These are phyloP conservation scores for Kondoa malvinella DNA, from an alignment of 768 basidiomycete species.

Conservation along the genomic window DNA sequence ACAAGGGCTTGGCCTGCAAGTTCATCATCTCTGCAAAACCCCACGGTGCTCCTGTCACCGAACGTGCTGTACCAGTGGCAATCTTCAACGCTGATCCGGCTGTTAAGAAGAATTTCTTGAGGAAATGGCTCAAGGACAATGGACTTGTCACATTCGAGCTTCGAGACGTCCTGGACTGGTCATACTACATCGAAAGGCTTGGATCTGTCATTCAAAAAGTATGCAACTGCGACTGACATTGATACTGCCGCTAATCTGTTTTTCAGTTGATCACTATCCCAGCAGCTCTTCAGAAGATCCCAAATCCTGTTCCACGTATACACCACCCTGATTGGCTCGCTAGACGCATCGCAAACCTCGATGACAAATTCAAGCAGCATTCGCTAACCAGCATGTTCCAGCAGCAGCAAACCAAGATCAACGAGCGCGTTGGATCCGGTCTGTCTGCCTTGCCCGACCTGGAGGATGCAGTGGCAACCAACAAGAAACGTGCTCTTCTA, in stretches of 20 bases:
- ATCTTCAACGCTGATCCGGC: slow-evolving; percentile 92
- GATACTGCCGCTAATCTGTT: background rate
- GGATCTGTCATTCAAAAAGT: slow-evolving; percentile 91
- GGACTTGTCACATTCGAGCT: slow-evolving; percentile 72
- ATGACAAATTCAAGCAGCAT: slow-evolving; percentile 97
- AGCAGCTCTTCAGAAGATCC: slow-evolving; percentile 90
- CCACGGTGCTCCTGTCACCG: slow-evolving; percentile 81
- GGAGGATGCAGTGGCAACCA: slow-evolving; percentile 37
- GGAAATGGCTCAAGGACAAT: slow-evolving; percentile 93
- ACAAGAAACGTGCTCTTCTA: slow-evolving; percentile 27
- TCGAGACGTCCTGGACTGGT: slow-evolving; percentile 89
- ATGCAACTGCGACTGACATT: background rate
- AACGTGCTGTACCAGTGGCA: slow-evolving; percentile 87
- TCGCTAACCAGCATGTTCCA: slow-evolving; percentile 88
- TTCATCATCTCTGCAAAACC: slow-evolving; percentile 97
- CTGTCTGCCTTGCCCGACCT: slow-evolving; percentile 28
- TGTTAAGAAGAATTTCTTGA: slow-evolving; percentile 73
- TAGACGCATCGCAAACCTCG: slow-evolving; percentile 65
- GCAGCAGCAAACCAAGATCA: slow-evolving; percentile 30
- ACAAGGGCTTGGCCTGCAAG: slow-evolving; percentile 95
- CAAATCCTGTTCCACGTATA: slow-evolving; percentile 89
- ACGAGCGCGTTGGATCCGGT: slow-evolving; percentile 21
- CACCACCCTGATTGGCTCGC: slow-evolving; percentile 95
- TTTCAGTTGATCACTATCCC: slow-evolving; percentile 76
- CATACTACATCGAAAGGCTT: slow-evolving; percentile 90